phyloP scores from a whole-genome alignment of 495 filamentous ascomycete genomes.

The Collariella sp. region DNA sequence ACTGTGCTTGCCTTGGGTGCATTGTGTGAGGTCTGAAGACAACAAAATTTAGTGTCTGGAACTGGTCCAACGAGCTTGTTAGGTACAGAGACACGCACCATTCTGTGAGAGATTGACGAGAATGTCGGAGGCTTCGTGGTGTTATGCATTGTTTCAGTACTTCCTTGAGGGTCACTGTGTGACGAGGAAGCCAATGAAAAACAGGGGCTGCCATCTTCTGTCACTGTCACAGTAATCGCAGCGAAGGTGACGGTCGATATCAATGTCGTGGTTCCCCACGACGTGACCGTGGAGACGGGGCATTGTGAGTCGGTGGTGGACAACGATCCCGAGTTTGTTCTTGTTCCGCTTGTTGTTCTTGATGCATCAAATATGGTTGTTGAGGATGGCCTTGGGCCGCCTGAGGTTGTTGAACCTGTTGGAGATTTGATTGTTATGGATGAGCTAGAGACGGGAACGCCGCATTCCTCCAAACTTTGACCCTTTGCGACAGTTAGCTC shows the following conservation, averaged over 20 bases:
- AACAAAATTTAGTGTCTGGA: neutral
- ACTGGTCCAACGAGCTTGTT: too few species aligned
- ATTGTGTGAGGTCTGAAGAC: neutral
- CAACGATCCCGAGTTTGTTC: neutral
- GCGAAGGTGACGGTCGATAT: slow-evolving; percentile 5
- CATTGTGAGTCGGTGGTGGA: slow-evolving; percentile 2
- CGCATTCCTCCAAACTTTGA: slow-evolving; percentile 24
- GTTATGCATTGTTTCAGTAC: neutral
- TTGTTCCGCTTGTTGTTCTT: neutral
- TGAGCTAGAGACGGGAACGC: neutral
- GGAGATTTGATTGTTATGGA: neutral
- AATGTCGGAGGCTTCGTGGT: neutral
- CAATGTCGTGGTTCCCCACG: slow-evolving; percentile 11
- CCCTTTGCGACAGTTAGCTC: slow-evolving; percentile 10
- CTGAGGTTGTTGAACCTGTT: neutral
- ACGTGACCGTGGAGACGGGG: slow-evolving; percentile 4
- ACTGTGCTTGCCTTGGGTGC: neutral
- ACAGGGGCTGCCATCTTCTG: neutral
- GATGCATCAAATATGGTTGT: neutral
- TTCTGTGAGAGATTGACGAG: neutral
- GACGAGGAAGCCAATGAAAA: neutral
- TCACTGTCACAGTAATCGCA: slow-evolving; percentile 5
- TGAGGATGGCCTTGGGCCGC: neutral
- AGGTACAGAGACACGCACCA: neutral
- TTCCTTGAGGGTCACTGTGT: neutral